Base-by-base conservation (phyloP, 352 stramenopile species). In the Pythium aquatile region DNA sequence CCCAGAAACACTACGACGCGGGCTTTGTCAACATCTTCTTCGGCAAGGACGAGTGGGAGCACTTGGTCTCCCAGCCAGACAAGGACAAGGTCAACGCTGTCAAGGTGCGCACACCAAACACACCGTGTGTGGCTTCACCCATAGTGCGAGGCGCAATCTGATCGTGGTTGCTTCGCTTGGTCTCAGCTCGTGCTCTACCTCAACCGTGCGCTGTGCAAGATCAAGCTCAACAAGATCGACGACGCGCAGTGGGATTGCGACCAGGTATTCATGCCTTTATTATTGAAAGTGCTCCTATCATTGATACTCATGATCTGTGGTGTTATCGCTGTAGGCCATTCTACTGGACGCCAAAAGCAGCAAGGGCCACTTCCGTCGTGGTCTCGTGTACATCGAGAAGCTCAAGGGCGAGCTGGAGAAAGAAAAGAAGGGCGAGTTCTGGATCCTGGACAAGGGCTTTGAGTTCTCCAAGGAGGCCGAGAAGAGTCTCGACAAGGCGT, bases 11-110 rank as follows among this genome's bases (percentile, higher is more conserved):
- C 65, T 95, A 95, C 68, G 86, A 95, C 63, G 90, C 86, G 72
- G 86, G 84, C 6, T 95, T 95, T 54, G 86, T 95, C 3, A 82
- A 93, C 68, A 90, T 93, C 16, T 95, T 95, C 62, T 95, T 86
- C 63, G 77, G 75, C 32, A 95, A 95, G 55, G 86, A 95, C 52
- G 86, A 95, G 64, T 89, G 86, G 81, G 86, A 95, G 61, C 80
- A 88, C 44, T 77, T 93, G 39, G 75, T 95, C 33, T 69, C 83
- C 1, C 66, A 83, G 33, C 68, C 78, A 49, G 86, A 95, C 55
- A 92, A 93, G 61, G 69, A 79, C 60, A 90, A 91, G 63, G 65
- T 95, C 51, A 95, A 93, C 65, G 71, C 76, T 63, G 78, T 92
- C 44, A 95, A 95, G 69, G 79, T 88, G 20, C 49, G 70, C 51